A percentile compares a stretch with the other conserved stretches of the same genome.
phyloP scores from a whole-genome alignment of 2,329 filamentous ascomycete genomes.

The Hirsutella minnesotensis region DNA sequence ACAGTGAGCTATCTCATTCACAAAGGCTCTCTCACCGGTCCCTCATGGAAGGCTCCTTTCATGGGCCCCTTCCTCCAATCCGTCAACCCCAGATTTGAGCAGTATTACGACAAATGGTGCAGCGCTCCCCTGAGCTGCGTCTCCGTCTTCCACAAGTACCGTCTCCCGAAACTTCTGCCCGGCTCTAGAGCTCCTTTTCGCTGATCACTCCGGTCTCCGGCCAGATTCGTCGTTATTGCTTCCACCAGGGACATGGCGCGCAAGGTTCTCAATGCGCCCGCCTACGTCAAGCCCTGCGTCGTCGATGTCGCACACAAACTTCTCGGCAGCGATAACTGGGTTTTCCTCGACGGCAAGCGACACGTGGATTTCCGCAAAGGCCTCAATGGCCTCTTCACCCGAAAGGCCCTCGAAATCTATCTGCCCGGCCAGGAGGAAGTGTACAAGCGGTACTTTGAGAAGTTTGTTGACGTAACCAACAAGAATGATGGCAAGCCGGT shows the following conservation, averaged over 20 bases:
- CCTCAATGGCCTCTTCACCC: conserved; percentile 87
- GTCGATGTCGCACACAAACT: conserved; percentile 92
- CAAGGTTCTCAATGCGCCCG: conserved; percentile 91
- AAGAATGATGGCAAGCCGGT: conserved; percentile 60
- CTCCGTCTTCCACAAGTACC: conserved; percentile 97
- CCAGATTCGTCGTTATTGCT: conserved; percentile 90
- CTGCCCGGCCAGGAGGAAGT: conserved; percentile 88
- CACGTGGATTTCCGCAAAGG: conserved; percentile 98
- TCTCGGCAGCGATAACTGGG: conserved; percentile 85
- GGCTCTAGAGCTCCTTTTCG: background rate
- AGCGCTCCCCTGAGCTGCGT: conserved; percentile 91
- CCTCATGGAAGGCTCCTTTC: conserved; percentile 66
- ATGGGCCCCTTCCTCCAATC: conserved; percentile 95
- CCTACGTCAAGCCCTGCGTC: conserved; percentile 89
- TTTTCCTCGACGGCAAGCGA: conserved; percentile 88
- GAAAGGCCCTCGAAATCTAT: conserved; percentile 75
- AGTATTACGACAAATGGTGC: conserved; percentile 86
- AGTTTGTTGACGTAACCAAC: conserved; percentile 65
- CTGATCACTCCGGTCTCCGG: background rate
- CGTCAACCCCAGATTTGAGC: conserved; percentile 79
- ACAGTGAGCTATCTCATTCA: conserved; percentile 62
- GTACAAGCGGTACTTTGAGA: conserved; percentile 75
- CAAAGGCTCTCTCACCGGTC: conserved; percentile 67
- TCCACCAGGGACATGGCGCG: conserved; percentile 90
- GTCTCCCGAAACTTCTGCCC: background rate